Percentiles rank a stretch among this genome's conserved stretches.
Conservation (phyloP, 371 early-diverging fungal species). For the Actinomucor elegans region DNA sequence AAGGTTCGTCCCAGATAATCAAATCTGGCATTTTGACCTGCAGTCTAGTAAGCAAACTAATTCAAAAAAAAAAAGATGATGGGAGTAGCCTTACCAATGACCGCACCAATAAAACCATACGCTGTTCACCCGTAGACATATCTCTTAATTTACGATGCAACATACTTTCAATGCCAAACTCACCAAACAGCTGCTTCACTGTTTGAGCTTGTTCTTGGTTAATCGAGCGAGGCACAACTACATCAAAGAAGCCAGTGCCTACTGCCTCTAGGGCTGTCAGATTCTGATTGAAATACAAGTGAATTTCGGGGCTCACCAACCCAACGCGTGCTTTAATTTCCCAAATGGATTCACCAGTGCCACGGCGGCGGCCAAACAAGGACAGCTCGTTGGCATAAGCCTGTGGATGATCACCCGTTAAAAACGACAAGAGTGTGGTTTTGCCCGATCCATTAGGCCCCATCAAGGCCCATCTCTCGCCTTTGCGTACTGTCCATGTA, state of each 20-base stretch:
- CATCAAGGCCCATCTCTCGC: conserved; percentile 58
- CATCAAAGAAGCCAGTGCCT: conserved; percentile 50
- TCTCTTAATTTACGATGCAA: conserved; percentile 28
- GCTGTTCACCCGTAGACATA: conserved; percentile 60
- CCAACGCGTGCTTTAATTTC: conserved; percentile 55
- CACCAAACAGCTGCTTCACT: conserved; percentile 34
- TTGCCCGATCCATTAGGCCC: conserved; percentile 66
- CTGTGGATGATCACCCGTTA: conserved; percentile 67
- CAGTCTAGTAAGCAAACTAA: too few species aligned
- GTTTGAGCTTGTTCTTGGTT: conserved; percentile 20
- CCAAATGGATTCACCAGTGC: conserved; percentile 60
- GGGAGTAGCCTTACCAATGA: conserved; percentile 32
- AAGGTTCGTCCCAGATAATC: conserved; percentile 65
- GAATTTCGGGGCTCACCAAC: conserved; percentile 59
- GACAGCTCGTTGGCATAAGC: conserved; percentile 59
- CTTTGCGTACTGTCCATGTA: conserved; percentile 50
- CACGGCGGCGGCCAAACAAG: conserved; percentile 59
- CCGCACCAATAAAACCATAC: conserved; percentile 51
- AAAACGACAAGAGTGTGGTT: conserved; percentile 59
- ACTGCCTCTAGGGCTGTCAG: conserved; percentile 42
- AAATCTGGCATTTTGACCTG: conserved; percentile 51
- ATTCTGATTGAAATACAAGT: conserved; percentile 53
- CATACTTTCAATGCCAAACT: conserved; percentile 39
- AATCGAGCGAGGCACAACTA: conserved; percentile 35
- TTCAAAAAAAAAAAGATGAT: too few species aligned